phyloP scores from a whole-genome alignment of 495 filamentous ascomycete species.

The Lophiostoma macrostomum region DNA sequence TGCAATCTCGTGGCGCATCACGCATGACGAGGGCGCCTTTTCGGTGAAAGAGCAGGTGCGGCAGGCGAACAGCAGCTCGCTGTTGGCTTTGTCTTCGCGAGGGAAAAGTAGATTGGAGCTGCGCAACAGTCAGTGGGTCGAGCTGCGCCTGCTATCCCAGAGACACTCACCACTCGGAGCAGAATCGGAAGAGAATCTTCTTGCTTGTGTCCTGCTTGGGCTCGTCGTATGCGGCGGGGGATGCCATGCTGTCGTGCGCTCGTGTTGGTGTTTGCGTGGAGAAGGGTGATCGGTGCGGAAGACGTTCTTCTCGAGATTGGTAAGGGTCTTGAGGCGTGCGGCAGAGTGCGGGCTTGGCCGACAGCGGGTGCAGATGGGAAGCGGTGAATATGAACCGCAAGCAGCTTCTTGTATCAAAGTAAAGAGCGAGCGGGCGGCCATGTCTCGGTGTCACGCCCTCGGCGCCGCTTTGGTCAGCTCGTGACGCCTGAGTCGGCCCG shows the following conservation, averaged over 20 bases:
- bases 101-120: slow-evolving; percentile 97
- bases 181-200: slow-evolving; percentile 94
- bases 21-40: slow-evolving; percentile 76
- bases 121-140: slow-evolving; percentile 15
- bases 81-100: slow-evolving; percentile 73
- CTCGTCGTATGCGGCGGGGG: slow-evolving; percentile 50
- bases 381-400: not conserved
- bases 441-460: no score
- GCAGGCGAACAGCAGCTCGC: slow-evolving; percentile 72
- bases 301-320: not conserved
- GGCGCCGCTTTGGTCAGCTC: not conserved
- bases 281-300: not conserved
- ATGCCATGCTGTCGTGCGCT: slow-evolving; percentile 17
- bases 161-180: slow-evolving; percentile 75
- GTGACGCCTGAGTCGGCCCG: slow-evolving; percentile 3
- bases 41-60: slow-evolving; percentile 89
- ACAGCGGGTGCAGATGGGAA: not conserved
- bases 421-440: not conserved
- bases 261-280: not conserved
- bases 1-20: slow-evolving; percentile 88
- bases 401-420: slow-evolving; percentile 2
- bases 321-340: not conserved
- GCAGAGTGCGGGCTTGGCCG: not conserved
- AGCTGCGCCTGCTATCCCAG: not conserved
- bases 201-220: slow-evolving; percentile 49